Evolutionary conservation across 2,329 filamentous ascomycete genomes (phyloP).

Genomic region (Trichoderma polysporum): DNA sequence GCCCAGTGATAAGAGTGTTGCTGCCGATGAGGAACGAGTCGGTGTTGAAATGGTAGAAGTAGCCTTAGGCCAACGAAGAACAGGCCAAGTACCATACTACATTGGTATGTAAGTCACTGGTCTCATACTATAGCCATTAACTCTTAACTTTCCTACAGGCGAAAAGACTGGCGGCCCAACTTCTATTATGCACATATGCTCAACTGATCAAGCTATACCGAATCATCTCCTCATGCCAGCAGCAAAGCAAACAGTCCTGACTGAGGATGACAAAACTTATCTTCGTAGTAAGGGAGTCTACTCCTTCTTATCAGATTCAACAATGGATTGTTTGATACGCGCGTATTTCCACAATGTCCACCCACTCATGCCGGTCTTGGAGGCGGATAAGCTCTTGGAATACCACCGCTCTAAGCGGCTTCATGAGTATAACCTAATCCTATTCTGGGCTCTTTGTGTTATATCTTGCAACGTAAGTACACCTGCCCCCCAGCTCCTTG

Average conservation of each 20-base stretch:
- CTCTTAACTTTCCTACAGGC: background rate
- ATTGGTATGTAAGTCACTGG: background rate
- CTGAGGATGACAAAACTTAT: background rate
- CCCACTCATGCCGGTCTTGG: conserved; percentile 8
- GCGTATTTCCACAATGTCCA: conserved; percentile 16
- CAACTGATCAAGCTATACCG: conserved; percentile 1
- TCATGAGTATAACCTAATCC: conserved; percentile 3
- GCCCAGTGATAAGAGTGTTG: background rate
- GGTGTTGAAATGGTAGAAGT: conserved; percentile 13
- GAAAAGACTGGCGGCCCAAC: conserved; percentile 11
- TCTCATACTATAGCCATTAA: background rate
- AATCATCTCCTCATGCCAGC: conserved; percentile 15
- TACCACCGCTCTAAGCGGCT: conserved; percentile 5
- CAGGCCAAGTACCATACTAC: conserved; percentile 11
- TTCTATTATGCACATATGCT: conserved; percentile 12
- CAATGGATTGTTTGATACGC: background rate
- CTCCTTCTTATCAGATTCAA: conserved; percentile 3
- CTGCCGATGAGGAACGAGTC: conserved; percentile 3
- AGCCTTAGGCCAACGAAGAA: background rate
- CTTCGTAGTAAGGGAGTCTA: conserved; percentile 12
- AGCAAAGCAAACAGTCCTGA: background rate
- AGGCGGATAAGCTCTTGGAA: conserved; percentile 6
- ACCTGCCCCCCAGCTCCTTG: rapidly evolving
- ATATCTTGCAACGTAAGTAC: background rate
- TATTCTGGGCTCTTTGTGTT: background rate